Base-by-base conservation (phyloP, 352 stramenopile genomes). In the Globisporangium recalcitrans region DNA sequence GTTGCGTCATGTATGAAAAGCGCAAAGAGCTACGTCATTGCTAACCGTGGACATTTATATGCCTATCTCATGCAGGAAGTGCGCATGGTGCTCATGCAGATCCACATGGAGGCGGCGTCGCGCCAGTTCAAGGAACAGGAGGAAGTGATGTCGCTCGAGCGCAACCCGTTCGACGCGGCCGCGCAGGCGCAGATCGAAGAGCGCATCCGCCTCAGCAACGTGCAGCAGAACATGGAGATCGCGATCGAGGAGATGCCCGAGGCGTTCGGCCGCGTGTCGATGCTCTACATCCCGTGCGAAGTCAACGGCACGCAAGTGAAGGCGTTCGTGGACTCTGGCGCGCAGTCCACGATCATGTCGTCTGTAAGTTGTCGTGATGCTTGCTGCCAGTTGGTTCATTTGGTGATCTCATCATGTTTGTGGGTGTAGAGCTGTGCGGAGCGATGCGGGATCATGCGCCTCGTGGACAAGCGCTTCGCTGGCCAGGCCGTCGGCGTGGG, bases 401-500 rank as follows among this genome's bases (percentile, higher is more conserved):
- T n/a, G n/a, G n/a, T 47, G 22, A 10, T 40, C 8, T 14, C 65
- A 29, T 9, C 8, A 58, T 32, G 52, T 9, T 58, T 69, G 9
- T 32, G 13, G 53, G 22, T 26, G 26, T 54, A 93, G 84, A 86
- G 69, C 40, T 98, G 90, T 60, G 91, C 91, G 2, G 87, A 97
- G 65, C 82, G 86, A 14, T 97, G 91, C 51, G 89, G 88, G 24
- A 96, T 98, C 65, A 91, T 95, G 87, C 74, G 84, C 3, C 73
- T 93, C 1, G 85, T 97, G 13, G 89, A 97, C 69, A 93, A 89
- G 62, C 80, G 89, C 9, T 96, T 92, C 59, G 87, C 83, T 75
- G 87, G 88, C n/a, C 79, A 93, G 65, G 96, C 96, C 6, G 90
- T 98, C 19, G 97, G 96, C 24, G 97, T 99, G 14, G 96, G 97